Evolutionary conservation across 2,329 filamentous ascomycete genomes (phyloP).

Genomic region (Fusarium sp.): DNA sequence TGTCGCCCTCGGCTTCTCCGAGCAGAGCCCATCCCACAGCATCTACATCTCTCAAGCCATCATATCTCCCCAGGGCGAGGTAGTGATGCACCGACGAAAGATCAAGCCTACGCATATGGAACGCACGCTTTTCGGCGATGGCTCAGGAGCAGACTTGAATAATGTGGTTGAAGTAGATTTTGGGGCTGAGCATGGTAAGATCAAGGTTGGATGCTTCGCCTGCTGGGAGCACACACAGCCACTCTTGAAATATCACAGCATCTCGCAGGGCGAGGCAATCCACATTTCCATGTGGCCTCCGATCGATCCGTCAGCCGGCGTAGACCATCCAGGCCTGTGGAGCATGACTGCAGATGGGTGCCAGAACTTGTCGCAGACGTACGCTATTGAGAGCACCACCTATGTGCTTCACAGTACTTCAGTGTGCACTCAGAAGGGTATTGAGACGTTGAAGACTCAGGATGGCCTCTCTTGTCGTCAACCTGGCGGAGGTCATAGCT

Average conservation of each 20-base stretch:
- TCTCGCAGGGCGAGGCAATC: constrained; percentile 57
- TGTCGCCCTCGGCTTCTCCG: constrained; percentile 58
- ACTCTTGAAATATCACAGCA: constrained; percentile 60
- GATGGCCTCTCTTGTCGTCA: constrained; percentile 45
- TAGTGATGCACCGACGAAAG: constrained; percentile 58
- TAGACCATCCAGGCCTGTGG: constrained; percentile 42
- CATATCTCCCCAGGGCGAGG: constrained; percentile 54
- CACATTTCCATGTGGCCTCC: constrained; percentile 63
- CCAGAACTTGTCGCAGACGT: constrained; percentile 61
- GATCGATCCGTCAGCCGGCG: constrained; percentile 33
- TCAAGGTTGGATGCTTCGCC: constrained; percentile 56
- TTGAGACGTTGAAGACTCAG: constrained; percentile 55
- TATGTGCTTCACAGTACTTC: constrained; percentile 60
- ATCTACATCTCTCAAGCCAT: constrained; percentile 61
- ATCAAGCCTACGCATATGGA: constrained; percentile 67
- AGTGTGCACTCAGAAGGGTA: constrained; percentile 54
- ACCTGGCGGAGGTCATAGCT: constrained; percentile 38
- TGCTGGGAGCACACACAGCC: constrained; percentile 66
- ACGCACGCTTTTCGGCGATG: constrained; percentile 62
- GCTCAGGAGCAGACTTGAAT: constrained; percentile 50
- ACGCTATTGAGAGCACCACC: constrained; percentile 66
- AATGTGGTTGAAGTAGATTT: constrained; percentile 55
- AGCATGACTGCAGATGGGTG: constrained; percentile 51
- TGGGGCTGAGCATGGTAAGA: constrained; percentile 43
- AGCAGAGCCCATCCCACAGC: constrained; percentile 48